phyloP scores from a whole-genome alignment of 1,284 basidiomycete genomes.

The Leucoagaricus sp. region DNA sequence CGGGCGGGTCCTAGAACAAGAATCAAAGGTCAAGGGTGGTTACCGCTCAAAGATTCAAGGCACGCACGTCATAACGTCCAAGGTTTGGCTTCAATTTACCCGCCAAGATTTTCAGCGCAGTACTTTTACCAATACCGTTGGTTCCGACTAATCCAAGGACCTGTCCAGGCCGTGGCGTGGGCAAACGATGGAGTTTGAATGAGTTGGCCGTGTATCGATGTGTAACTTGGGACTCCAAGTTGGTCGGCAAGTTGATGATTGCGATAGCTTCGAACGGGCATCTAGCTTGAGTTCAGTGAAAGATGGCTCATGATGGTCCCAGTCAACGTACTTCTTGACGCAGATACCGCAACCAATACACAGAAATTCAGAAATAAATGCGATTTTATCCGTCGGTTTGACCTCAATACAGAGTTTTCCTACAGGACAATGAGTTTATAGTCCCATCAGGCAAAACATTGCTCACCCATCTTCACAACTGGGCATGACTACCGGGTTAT shows the following conservation, averaged over 20 bases:
- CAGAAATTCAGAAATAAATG: slow-evolving; percentile 95
- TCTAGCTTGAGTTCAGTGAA: slow-evolving; percentile 42
- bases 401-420: slow-evolving; percentile 98
- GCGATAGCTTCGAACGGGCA: slow-evolving; percentile 97
- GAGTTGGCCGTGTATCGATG: slow-evolving; percentile 97
- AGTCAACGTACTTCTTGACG: slow-evolving; percentile 85
- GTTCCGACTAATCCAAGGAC: slow-evolving; percentile 95
- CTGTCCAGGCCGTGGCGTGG: slow-evolving; percentile 93
- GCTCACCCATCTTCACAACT: slow-evolving; percentile 94
- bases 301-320: background rate
- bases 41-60: slow-evolving; percentile 5
- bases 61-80: slow-evolving; percentile 83
- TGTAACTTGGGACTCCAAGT: slow-evolving; percentile 91
- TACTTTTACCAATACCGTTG: slow-evolving; percentile 98
- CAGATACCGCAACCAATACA: slow-evolving; percentile 99
- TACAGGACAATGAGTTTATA: slow-evolving; percentile 31
- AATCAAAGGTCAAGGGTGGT: background rate
- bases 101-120: slow-evolving; percentile 92
- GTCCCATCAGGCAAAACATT: background rate
- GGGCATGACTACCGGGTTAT: slow-evolving; percentile 78
- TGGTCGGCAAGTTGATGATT: slow-evolving; percentile 97
- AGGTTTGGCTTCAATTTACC: slow-evolving; percentile 95
- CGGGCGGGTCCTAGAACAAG: slow-evolving; percentile 82
- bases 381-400: slow-evolving; percentile 90
- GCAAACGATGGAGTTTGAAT: slow-evolving; percentile 96